These are phyloP conservation scores for Calonectria montana DNA, from an alignment of 2,329 filamentous ascomycete species.

Conservation along the genomic window DNA sequence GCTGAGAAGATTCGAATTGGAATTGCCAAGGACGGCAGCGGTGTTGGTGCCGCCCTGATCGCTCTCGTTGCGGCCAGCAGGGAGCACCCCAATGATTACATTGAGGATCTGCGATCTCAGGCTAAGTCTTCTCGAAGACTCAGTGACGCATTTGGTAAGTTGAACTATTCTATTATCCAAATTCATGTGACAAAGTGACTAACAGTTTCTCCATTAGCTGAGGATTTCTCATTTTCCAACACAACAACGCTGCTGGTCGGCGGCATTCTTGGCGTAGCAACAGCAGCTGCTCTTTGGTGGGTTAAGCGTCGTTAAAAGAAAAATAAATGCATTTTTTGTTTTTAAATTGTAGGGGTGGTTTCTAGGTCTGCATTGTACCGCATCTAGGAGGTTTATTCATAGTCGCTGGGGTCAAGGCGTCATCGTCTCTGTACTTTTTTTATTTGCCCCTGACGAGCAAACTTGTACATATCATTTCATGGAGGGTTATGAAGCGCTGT, in stretches of 20 bases:
- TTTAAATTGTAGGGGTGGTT: constrained; percentile 2
- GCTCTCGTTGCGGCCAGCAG: constrained; percentile 84
- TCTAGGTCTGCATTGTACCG: constrained; percentile 11
- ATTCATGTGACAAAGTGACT: constrained; percentile 22
- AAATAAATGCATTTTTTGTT: not conserved
- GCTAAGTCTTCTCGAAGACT: constrained; percentile 48
- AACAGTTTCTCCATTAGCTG: constrained; percentile 38
- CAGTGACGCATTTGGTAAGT: constrained; percentile 48
- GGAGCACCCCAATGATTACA: constrained; percentile 62
- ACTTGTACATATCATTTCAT: constrained; percentile 17
- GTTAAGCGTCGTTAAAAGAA: constrained; percentile 42
- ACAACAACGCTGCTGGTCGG: constrained; percentile 48
- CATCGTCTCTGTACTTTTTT: constrained; percentile 15
- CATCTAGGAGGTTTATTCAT: constrained; percentile 5
- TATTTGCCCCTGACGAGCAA: not conserved
- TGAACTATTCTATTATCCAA: not conserved
- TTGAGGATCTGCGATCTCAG: constrained; percentile 55
- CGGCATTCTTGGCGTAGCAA: constrained; percentile 50
- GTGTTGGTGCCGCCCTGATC: constrained; percentile 86
- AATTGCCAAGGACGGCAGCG: constrained; percentile 96
- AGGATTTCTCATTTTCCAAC: constrained; percentile 46
- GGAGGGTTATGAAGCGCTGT: constrained; percentile 13
- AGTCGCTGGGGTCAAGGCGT: constrained; percentile 19
- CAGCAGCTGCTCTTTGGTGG: constrained; percentile 54
- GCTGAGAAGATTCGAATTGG: constrained; percentile 92